Base-by-base conservation (phyloP, 1,139 yeast genomes). In the Diutina siamensis region DNA sequence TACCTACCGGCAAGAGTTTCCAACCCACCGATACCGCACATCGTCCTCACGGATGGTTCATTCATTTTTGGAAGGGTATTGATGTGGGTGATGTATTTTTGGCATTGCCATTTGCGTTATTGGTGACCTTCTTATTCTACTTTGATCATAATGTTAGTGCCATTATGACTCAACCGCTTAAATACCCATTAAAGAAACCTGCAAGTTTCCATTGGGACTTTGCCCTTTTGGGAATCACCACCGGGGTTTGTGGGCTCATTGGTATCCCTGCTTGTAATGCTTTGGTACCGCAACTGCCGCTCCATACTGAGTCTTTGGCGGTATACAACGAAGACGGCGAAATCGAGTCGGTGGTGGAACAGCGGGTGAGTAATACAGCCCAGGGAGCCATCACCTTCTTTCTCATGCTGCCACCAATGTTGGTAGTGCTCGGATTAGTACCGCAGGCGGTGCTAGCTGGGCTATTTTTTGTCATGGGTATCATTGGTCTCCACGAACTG, bases 201-300 rank as follows among this genome's bases (percentile, higher is more conserved):
- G 77, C 95, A 0, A 71, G 94, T 0, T 92, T 92, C 62, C 97
- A 92, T 62, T 92, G 92, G 81, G 98, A 92, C 62, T 84, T 89
- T 57, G 74, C 84, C 41, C 65, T 92, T 32, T 67, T 92, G 33
- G 97, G 97, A 0, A 57, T 86, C 12, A 83, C 92, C 4, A 92
- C 97, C 0, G 94, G 95, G 0, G 59, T 89, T 2, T 72, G 95
- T 2, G 97, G 97, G 0, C 62, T 89, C 1, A 57, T 92, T 12
- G 98, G 98, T 0, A 71, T 92, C 1, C 98, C 97, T 0, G 88
- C 97, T 2, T 97, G 97, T 0, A 92, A 92, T 62, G 98, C 98
- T 0, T 67, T 92, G 35, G 89, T 92, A 40, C 98, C 98, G 0
- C 98, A 92, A 60, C 97, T 97, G 0, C 98, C 97, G 0, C 61